Evolutionary conservation across 129 eudicot species (phyloP), one percentile per base, ranked within the genome.

Genomic region (Pseudognaphalium luteoalbum): DNA sequence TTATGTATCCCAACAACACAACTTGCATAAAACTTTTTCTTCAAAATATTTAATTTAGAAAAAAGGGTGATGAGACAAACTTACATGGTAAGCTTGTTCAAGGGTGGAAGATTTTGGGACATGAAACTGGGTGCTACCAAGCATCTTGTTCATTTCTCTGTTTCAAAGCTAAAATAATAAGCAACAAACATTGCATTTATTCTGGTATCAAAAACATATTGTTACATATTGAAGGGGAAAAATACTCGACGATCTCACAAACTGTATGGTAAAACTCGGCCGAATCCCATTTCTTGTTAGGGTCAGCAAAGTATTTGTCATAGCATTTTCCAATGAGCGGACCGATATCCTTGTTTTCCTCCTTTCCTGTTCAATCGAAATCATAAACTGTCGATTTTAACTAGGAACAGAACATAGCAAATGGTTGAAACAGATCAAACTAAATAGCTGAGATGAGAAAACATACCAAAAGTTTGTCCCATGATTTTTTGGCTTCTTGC

Each of bases 121-220:
- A 50, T 82, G 83, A 75, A 92, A 81, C 65, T 90, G 94, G 37
- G 98, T 92, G 90, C 88, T 79, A 15, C 94, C 94, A 9, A 88
- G 64, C 78, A 66, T 69, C 78, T 75, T 83, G 87, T 92, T 92
- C 59, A 92, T 79, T 74, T 90, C 90, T 80, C 98, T 92, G 86
- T 41, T 25, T 25, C 16, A 77, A 57, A 65, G 44, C 20, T 20
- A 33, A 29, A 5, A 29, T 10, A 33, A 15, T 21, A 29, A 65
- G 19, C 15, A 56, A 20, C 28, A 25, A 30, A 4, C 12, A 16
- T 20, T 76, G 4, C 5, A 29, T 30, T 61, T 63, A 69, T 62
- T 33, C 51, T 74, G 16, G 17, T 70, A 19, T 14, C 19, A 47
- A 71, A 42, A 14, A 34, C 42, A 33, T n/a, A 21, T 14, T 29